Evolutionary conservation across 2,329 filamentous ascomycete species (phyloP), one percentile per base, ranked within the genome.

Genomic region (Alternaria metachromatica): DNA sequence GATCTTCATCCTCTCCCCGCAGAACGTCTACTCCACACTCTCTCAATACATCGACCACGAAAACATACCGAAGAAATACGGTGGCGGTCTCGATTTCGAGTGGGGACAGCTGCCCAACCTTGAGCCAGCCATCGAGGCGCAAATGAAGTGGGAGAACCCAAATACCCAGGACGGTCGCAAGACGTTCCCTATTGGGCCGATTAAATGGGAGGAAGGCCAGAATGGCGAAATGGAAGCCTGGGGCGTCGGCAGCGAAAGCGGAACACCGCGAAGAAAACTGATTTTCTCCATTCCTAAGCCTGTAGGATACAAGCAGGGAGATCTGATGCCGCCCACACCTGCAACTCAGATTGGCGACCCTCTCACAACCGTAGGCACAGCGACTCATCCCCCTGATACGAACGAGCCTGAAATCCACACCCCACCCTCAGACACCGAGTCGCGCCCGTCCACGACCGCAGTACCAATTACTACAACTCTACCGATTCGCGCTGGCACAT

Each of bases 41-140:
- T 87, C 90, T 68, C 85, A 88, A 58, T 97, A 95, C 81, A 93
- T 98, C 77, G 91, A 97, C 57, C 85, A 88, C 0, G 85, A 87
- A 57, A 92, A 95, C 80, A 94, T 98, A 66, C 95, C 95, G 18
- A 94, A 92, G 79, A 89, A 91, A 78, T 98, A 97, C 77, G 95
- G 95, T 64, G 95, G 95, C 48, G 87, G 93, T 68, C 87, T 97
- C 9, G 91, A 97, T 23, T 97, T 92, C 82, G 82, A 87, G 54
- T 97, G 92, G 82, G 93, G 93, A 58, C 88, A 92, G 65, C 84
- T 90, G 80, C 90, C 92, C 7, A 86, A 88, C 55, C 81, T 94
- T n/a, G 94, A 97, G 62, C 80, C 82, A 1, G 73, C 69, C 12
- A 83, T 85, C 41, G 76, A 79, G n/a, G 66, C 77, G 7, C 73